Conservation (phyloP, 106 monocot genomes). For the Allium sativum region DNA sequence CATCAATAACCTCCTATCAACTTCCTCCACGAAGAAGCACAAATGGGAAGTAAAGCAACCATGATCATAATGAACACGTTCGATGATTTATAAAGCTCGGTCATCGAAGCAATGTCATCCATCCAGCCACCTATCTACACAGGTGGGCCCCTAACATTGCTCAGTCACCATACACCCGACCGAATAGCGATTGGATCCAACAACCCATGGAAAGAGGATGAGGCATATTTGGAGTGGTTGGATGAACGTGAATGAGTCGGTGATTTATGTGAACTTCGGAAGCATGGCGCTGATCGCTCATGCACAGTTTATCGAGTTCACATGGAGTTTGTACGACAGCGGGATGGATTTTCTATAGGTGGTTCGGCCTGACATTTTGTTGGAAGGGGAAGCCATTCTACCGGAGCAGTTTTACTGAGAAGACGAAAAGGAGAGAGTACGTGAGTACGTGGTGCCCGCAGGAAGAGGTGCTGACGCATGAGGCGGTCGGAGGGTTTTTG, state of each 20-base stretch:
- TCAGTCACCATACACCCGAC: slow-evolving; percentile 8
- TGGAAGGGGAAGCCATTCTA: slow-evolving; percentile 2
- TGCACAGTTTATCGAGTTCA: slow-evolving; percentile 21
- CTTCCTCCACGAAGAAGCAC: slow-evolving; percentile 1
- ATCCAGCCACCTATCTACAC: slow-evolving; percentile 28
- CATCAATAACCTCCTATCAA: not conserved
- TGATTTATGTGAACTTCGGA: slow-evolving; percentile 6
- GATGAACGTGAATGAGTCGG: not conserved
- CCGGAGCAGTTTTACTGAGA: slow-evolving; percentile 11
- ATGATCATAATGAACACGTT: slow-evolving; percentile 55
- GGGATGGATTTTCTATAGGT: slow-evolving; percentile 15
- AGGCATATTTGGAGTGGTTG: slow-evolving; percentile 12
- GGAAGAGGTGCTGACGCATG: slow-evolving; percentile 18
- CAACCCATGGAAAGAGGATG: slow-evolving; percentile 24
- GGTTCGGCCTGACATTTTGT: slow-evolving; percentile 17
- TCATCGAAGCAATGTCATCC: slow-evolving; percentile 16
- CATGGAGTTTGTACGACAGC: slow-evolving; percentile 23
- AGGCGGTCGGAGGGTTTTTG: slow-evolving; percentile 39
- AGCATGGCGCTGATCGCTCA: slow-evolving; percentile 17
- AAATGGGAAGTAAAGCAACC: slow-evolving; percentile 3
- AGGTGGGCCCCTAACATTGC: slow-evolving; percentile 26
- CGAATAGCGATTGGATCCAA: not conserved
- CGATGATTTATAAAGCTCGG: slow-evolving; percentile 27
- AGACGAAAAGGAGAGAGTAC: slow-evolving; percentile 6
- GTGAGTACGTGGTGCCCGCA: slow-evolving; percentile 24